Conservation (phyloP, 495 filamentous ascomycete species). For the Tuber magnatum region DNA sequence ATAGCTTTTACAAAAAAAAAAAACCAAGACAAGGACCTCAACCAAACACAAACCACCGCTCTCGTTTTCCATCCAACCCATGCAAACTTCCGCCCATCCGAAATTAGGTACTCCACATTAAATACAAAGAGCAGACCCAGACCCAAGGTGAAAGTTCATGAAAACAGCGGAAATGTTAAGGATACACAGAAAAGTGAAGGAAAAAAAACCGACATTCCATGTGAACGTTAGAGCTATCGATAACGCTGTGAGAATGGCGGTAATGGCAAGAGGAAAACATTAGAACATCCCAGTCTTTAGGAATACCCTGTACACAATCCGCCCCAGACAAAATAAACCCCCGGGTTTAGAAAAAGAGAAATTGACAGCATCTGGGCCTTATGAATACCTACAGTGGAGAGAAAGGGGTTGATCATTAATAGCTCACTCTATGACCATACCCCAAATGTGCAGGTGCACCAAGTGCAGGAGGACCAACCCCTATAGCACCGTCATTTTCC, state of each 20-base stretch:
- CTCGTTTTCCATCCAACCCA: slow-evolving; percentile 1
- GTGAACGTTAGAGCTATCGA: not conserved
- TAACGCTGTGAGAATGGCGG: not conserved
- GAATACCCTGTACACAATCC: slow-evolving; percentile 5
- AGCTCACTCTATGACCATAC: slow-evolving; percentile 25
- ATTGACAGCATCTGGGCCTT: not conserved
- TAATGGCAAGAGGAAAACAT: not conserved
- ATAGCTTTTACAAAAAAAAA: slow-evolving; percentile 2
- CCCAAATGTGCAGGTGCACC: slow-evolving; percentile 26
- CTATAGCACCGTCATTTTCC: slow-evolving; percentile 25
- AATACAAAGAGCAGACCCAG: slow-evolving; percentile 4
- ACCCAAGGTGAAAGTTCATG: slow-evolving; percentile 4
- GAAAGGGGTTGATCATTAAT: slow-evolving; percentile 18
- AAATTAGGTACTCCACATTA: slow-evolving; percentile 7
- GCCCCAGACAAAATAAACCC: not conserved
- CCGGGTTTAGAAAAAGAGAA: slow-evolving; percentile 42
- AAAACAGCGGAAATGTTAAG: not conserved
- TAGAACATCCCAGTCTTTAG: slow-evolving; percentile 3
- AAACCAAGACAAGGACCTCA: not conserved
- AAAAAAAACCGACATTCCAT: not conserved
- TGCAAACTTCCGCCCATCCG: not conserved
- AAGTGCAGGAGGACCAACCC: slow-evolving; percentile 15
- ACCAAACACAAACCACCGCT: not conserved
- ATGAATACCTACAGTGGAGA: not conserved
- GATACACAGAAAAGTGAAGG: no score